phyloP scores from a whole-genome alignment of 306 rosid species.

The Prunus campanulata region DNA sequence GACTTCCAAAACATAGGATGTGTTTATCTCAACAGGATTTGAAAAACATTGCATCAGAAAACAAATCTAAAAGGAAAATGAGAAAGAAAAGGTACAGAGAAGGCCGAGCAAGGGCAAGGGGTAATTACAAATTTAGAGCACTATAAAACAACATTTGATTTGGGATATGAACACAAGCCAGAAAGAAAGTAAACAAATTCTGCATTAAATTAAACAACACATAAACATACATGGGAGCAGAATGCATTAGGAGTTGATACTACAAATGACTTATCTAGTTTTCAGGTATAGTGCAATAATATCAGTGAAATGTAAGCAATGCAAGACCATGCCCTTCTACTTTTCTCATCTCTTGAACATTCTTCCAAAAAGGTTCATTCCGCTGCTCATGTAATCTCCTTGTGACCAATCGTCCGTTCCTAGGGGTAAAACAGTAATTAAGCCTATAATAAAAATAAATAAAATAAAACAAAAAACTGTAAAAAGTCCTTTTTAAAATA shows the following conservation, averaged over 20 bases:
- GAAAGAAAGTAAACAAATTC: background rate
- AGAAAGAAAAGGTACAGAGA: background rate
- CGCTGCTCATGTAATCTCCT: too few relatives aligned
- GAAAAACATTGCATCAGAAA: background rate
- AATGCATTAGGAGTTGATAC: background rate
- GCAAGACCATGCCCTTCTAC: too few relatives aligned
- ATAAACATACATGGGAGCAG: background rate
- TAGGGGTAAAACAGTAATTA: too few relatives aligned
- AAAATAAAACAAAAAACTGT: too few relatives aligned
- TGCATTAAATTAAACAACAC: background rate
- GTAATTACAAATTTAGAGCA: background rate
- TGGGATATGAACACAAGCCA: slow-evolving; percentile 1
- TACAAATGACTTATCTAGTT: too few relatives aligned
- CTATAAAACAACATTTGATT: background rate
- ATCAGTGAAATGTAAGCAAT: too few relatives aligned
- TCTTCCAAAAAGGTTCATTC: too few relatives aligned
- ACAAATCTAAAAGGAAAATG: background rate
- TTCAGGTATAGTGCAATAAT: too few relatives aligned
- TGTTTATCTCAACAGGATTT: background rate
- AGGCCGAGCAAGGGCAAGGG: background rate
- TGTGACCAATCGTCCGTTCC: too few relatives aligned
- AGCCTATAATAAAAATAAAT: too few relatives aligned
- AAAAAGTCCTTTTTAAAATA: too few relatives aligned
- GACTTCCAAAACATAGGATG: background rate
- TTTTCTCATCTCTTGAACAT: too few relatives aligned